A percentile compares a stretch with the other conserved stretches of the same genome.
phyloP scores from a whole-genome alignment of 345 rosid genomes.

The Raphanus sativus region DNA sequence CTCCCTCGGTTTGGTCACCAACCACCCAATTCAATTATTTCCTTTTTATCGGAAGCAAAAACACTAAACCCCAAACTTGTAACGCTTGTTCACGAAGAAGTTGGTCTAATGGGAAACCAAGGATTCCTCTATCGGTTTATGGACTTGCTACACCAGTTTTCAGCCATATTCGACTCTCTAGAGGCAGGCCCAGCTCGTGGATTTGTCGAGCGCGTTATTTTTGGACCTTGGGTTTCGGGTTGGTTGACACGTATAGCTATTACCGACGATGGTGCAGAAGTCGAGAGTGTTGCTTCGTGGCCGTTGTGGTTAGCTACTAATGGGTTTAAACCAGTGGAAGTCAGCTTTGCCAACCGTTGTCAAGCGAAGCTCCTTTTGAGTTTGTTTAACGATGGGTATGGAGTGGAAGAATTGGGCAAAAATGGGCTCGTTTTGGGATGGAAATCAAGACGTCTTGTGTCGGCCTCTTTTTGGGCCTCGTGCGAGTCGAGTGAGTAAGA shows the following conservation, averaged over 20 bases:
- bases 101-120: conserved; percentile 49
- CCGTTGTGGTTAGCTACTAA: conserved; percentile 47
- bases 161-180: conserved; percentile 77
- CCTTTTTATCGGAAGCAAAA: conserved; percentile 61
- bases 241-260: conserved; percentile 55
- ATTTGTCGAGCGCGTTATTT: conserved; percentile 64
- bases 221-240: conserved; percentile 65
- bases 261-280: conserved; percentile 35
- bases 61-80: conserved; percentile 55
- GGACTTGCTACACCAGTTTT: conserved; percentile 83
- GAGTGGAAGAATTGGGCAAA: conserved; percentile 59
- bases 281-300: conserved; percentile 45
- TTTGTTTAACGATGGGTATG: conserved; percentile 71
- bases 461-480: conserved; percentile 76
- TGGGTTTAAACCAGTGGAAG: conserved; percentile 48
- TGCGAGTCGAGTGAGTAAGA: conserved; percentile 41
- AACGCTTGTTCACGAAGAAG: conserved; percentile 71
- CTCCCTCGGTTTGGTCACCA: conserved; percentile 67
- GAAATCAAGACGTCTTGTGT: conserved; percentile 78
- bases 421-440: conserved; percentile 75
- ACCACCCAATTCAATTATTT: conserved; percentile 53
- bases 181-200: conserved; percentile 68
- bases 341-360: conserved; percentile 83
- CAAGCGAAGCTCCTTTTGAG: conserved; percentile 82
- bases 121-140: conserved; percentile 69